Conservation (phyloP, 1,284 basidiomycete genomes). For the Trametes hirsuta region DNA sequence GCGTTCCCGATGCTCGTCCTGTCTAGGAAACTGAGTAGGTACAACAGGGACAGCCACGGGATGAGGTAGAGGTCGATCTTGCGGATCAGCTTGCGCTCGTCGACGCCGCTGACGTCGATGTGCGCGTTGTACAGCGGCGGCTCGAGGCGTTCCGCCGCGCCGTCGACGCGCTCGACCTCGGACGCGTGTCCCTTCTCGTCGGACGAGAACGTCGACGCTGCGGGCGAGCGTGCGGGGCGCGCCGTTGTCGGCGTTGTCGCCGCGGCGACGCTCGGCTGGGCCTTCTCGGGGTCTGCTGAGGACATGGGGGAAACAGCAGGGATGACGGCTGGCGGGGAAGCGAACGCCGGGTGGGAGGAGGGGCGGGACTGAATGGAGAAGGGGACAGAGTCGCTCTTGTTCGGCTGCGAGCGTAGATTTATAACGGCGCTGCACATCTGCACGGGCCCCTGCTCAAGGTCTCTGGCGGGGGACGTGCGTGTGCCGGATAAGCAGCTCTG, state of each 20-base stretch:
- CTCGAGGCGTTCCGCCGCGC: slow-evolving; percentile 17
- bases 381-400: neutral
- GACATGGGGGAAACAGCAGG: slow-evolving; percentile 2
- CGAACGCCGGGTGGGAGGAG: neutral
- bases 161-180: slow-evolving; percentile 23
- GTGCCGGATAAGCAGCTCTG: slow-evolving; percentile 13
- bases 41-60: slow-evolving; percentile 74
- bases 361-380: slow-evolving; percentile 5
- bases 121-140: slow-evolving; percentile 50
- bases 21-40: slow-evolving; percentile 76
- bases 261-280: neutral
- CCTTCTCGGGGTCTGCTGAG: slow-evolving; percentile 18
- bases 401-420: neutral
- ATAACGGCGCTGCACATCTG: slow-evolving; percentile 1
- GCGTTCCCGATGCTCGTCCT: slow-evolving; percentile 85
- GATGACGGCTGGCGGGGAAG: neutral
- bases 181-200: slow-evolving; percentile 31
- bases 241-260: neutral
- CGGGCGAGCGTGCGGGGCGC: neutral
- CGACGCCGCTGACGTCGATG: slow-evolving; percentile 55
- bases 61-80: slow-evolving; percentile 68
- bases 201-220: slow-evolving; percentile 25
- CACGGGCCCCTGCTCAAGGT: neutral
- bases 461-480: neutral
- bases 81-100: slow-evolving; percentile 65